A percentile compares a stretch with the other conserved stretches of the same genome.
phyloP scores from a whole-genome alignment of 2,329 filamentous ascomycete genomes.

The Cladosporium sphaerospermum region DNA sequence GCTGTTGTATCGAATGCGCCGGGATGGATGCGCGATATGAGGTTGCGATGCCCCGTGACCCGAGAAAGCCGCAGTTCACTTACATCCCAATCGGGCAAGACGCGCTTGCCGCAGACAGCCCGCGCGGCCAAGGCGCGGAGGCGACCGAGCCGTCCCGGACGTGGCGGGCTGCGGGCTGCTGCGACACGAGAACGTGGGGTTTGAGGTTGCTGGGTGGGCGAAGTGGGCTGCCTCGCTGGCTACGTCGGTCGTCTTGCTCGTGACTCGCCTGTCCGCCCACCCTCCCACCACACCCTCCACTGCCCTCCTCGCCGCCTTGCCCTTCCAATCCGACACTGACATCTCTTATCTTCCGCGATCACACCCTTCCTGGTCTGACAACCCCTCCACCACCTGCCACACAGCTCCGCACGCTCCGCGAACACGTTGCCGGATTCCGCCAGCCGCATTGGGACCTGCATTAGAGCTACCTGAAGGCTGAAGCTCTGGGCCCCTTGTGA shows the following conservation, averaged over 20 bases:
- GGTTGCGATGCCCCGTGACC: not conserved
- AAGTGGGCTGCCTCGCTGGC: not conserved
- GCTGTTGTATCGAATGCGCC: not conserved
- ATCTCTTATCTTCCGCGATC: not conserved
- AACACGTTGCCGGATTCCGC: not conserved
- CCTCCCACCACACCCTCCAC: not conserved
- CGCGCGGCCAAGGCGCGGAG: too few species aligned
- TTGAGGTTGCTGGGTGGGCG: not conserved
- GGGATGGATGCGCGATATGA: too few species aligned
- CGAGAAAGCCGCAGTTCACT: not conserved
- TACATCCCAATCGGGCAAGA: not conserved
- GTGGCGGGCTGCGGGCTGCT: too few species aligned
- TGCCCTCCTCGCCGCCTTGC: not conserved
- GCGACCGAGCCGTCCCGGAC: too few species aligned
- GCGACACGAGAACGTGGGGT: too few species aligned
- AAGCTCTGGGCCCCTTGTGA: not conserved
- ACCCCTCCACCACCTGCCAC: not conserved
- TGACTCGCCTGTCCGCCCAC: not conserved
- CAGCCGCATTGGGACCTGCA: slow-evolving; percentile 12
- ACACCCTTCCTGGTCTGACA: not conserved
- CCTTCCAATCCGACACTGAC: not conserved
- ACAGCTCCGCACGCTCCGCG: not conserved
- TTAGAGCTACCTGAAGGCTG: slow-evolving; percentile 7
- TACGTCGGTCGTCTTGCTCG: slow-evolving; percentile 1
- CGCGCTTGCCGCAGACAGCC: not conserved